phyloP scores from a whole-genome alignment of 129 eudicot genomes.

The Mikania micrantha region DNA sequence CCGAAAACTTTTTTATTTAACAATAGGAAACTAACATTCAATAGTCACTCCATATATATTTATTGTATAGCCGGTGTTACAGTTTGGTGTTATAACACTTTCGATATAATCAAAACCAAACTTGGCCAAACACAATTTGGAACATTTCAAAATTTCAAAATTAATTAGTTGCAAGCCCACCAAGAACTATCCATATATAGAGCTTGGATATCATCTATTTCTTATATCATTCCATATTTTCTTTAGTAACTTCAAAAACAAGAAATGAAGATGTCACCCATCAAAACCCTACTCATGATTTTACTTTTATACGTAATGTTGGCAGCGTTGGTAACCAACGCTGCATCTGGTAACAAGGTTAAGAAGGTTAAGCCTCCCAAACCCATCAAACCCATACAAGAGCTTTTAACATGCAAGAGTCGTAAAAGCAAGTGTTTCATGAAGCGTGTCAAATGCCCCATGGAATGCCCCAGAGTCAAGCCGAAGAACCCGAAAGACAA shows the following conservation, averaged over 20 bases:
- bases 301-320: constrained; percentile 15
- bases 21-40: too few relatives aligned
- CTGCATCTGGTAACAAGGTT: constrained; percentile 24
- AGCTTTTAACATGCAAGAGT: constrained; percentile 30
- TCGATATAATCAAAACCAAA: constrained; percentile 17
- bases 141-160: constrained; percentile 14
- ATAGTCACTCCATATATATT: too few relatives aligned
- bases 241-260: background rate
- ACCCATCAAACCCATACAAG: constrained; percentile 19
- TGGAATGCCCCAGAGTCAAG: constrained; percentile 35
- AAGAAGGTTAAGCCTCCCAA: constrained; percentile 31
- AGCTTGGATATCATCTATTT: background rate
- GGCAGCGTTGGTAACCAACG: constrained; percentile 22
- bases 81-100: constrained; percentile 26
- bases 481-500: constrained; percentile 42
- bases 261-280: constrained; percentile 17
- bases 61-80: too few relatives aligned
- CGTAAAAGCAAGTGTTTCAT: constrained; percentile 41
- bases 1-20: too few relatives aligned
- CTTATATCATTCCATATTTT: constrained; percentile 12
- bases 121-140: constrained; percentile 27
- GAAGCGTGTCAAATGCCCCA: constrained; percentile 37
- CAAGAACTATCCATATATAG: constrained; percentile 26
- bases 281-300: constrained; percentile 24
- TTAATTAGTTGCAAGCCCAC: constrained; percentile 20